phyloP scores from a whole-genome alignment of 179 eudicot genomes.

The Patellifolia procumbens region DNA sequence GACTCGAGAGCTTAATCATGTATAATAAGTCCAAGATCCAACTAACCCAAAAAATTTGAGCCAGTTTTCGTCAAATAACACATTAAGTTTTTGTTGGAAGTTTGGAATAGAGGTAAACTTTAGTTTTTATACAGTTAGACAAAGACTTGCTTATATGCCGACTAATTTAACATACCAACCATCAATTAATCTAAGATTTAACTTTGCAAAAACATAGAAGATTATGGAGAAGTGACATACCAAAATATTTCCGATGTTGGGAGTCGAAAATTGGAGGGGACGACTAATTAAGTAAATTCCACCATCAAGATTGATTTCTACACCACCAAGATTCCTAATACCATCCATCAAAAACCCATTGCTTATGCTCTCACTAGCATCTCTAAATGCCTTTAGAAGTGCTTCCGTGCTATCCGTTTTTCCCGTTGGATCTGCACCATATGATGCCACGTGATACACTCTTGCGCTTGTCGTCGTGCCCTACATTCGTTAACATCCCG shows the following conservation, averaged over 20 bases:
- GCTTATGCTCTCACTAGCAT: slow-evolving; percentile 41
- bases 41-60: background rate
- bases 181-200: background rate
- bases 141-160: no score
- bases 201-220: background rate
- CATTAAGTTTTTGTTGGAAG: no score
- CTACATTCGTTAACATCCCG: background rate
- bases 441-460: slow-evolving; percentile 63
- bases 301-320: slow-evolving; percentile 65
- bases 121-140: no score
- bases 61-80: slow-evolving; percentile 2
- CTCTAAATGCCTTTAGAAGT: slow-evolving; percentile 51
- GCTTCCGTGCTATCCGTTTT: slow-evolving; percentile 68
- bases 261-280: slow-evolving; percentile 56
- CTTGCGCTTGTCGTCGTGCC: slow-evolving; percentile 30
- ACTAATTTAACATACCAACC: no score
- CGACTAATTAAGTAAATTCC: slow-evolving; percentile 69
- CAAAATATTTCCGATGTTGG: slow-evolving; percentile 64
- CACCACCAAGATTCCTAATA: slow-evolving; percentile 71
- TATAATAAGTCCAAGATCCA: background rate
- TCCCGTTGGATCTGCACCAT: slow-evolving; percentile 90
- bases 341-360: slow-evolving; percentile 51
- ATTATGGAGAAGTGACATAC: slow-evolving; percentile 33
- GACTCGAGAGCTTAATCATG: no score
- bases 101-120: no score